A percentile compares a stretch with the other conserved stretches of the same genome.
phyloP scores from a whole-genome alignment of 805 yeast genomes.

The Torulaspora indica region DNA sequence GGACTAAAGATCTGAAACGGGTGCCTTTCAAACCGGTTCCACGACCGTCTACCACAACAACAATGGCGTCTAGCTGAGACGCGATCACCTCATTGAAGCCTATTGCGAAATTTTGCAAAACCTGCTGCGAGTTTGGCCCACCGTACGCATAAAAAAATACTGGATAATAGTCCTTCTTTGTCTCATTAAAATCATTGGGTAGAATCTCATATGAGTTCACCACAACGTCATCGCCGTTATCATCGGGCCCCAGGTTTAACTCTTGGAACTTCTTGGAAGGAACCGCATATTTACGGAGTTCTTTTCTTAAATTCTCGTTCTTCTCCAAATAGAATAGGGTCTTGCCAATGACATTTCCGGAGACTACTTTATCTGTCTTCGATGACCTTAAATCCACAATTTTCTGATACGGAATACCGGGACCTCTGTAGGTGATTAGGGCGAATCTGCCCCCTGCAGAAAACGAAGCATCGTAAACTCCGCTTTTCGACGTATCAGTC shows the following conservation, averaged over 20 bases:
- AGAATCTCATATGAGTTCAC: slow-evolving; percentile 71
- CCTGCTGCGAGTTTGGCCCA: slow-evolving; percentile 91
- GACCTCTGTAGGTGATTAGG: slow-evolving; percentile 70
- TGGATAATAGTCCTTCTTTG: slow-evolving; percentile 58
- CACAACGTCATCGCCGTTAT: slow-evolving; percentile 41
- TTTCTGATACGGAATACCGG: slow-evolving; percentile 72
- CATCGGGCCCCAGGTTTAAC: slow-evolving; percentile 49
- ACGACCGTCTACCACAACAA: slow-evolving; percentile 93
- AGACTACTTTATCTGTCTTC: slow-evolving; percentile 19
- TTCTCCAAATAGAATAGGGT: slow-evolving; percentile 37
- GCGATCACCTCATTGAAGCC: slow-evolving; percentile 73
- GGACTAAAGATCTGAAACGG: slow-evolving; percentile 68
- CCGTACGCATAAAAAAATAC: slow-evolving; percentile 88
- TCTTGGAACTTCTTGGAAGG: slow-evolving; percentile 56
- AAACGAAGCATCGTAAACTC: slow-evolving; percentile 67
- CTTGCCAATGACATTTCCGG: slow-evolving; percentile 26
- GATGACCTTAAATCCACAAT: slow-evolving; percentile 50
- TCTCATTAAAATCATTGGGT: slow-evolving; percentile 65
- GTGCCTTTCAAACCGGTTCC: slow-evolving; percentile 92
- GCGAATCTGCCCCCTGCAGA: slow-evolving; percentile 75
- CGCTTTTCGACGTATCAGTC: slow-evolving; percentile 52
- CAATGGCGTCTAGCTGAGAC: slow-evolving; percentile 72
- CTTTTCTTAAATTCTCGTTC: slow-evolving; percentile 39
- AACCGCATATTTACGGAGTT: slow-evolving; percentile 44
- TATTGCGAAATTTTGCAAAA: slow-evolving; percentile 54